Evolutionary conservation across 108 stramenopile genomes (phyloP), one percentile per base, ranked within the genome.

Genomic region (Aureococcus anophagefferens): DNA sequence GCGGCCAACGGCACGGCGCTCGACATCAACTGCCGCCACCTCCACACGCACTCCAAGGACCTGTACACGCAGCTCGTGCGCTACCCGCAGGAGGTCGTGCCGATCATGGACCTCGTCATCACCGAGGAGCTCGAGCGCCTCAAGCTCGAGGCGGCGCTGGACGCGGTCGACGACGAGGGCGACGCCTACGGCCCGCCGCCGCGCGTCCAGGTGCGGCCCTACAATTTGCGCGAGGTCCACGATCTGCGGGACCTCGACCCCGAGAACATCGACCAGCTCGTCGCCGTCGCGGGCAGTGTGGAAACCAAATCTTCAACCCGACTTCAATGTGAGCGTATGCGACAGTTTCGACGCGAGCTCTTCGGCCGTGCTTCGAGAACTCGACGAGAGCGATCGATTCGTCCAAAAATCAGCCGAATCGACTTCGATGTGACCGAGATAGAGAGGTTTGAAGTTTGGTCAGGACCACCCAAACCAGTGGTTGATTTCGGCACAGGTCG

Each of bases 71-170:
- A 96, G 86, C 83, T 99, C 62, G 77, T 93, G 17, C 82, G 80
- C 64, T 98, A 93, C 78, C 96, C 97, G 30, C 85, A 91, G 73
- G 97, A 99, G 78, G 85, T 98, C 33, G 87, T 99, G 40, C 93
- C 94, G 0, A 76, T 96, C 71, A 88, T 99, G 92, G 98, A 99
- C 82, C 17, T 82, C n/a, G 63, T 77, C 68, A 13, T 13, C 13
- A 44, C 40, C 40, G 40, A 44, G 13, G 40, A 44, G 13, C 40
- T 44, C 9, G 5, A 5, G 40, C 5, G 40, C 9, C 13, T 5
- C 13, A 44, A 11, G 9, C 40, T 44, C 5, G 40, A 44, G 13
- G 76, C 80, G 51, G 92, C 94, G 81, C 67, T 90, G 33, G 79
- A 84, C 63, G 68, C 66, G 15, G 62, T 91, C 64, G 62, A 74